These are phyloP conservation scores for Cavenderia fasciculata DNA, from an alignment of 78 protist species.

Conservation along the genomic window DNA sequence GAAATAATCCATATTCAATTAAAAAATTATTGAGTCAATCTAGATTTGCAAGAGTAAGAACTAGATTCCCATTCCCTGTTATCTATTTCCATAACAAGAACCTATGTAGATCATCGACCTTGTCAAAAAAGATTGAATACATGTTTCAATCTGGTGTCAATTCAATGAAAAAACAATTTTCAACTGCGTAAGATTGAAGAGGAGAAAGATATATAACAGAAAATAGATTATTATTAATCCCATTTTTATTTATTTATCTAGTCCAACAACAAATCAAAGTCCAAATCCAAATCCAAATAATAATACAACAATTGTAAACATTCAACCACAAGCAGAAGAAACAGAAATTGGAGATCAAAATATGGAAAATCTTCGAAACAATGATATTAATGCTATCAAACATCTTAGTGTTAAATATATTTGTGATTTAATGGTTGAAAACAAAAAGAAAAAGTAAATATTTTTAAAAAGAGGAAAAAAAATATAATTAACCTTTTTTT, in stretches of 20 bases:
- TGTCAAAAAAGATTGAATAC: conserved; percentile 66
- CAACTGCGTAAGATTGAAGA: background rate
- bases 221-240: no score
- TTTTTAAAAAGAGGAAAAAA: background rate
- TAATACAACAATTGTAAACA: conserved; percentile 7
- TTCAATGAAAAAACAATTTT: conserved; percentile 59
- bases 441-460: conserved; percentile 69
- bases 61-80: conserved; percentile 71
- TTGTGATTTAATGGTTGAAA: conserved; percentile 80
- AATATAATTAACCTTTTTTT: background rate
- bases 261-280: background rate
- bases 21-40: conserved; percentile 38
- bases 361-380: conserved; percentile 61
- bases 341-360: conserved; percentile 24
- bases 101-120: conserved; percentile 71
- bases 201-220: no score
- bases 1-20: background rate
- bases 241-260: no score
- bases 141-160: conserved; percentile 79
- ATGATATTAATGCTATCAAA: conserved; percentile 57
- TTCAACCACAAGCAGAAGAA: background rate
- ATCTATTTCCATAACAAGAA: conserved; percentile 60
- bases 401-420: conserved; percentile 55
- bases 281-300: background rate
- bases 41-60: conserved; percentile 69